A percentile compares a stretch with the other conserved stretches of the same genome.
These are phyloP conservation scores for Gyromitra esculenta DNA, from an alignment of 2,329 filamentous ascomycete species.

Conservation along the genomic window DNA sequence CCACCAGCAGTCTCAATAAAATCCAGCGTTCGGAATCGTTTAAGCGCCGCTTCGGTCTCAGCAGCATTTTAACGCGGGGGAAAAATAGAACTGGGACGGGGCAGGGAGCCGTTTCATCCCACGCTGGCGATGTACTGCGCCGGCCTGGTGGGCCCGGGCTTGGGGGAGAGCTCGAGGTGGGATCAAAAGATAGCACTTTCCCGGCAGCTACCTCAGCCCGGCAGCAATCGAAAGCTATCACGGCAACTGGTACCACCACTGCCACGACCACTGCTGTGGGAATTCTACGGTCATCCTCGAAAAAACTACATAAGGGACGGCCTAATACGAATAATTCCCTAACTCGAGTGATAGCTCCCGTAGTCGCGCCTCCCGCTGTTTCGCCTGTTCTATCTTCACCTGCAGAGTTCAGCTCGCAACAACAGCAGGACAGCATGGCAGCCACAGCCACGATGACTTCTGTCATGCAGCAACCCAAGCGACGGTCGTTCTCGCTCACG, in stretches of 20 bases:
- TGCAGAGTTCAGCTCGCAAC: constrained; percentile 16
- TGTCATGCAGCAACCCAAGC: constrained; percentile 24
- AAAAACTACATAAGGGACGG: neutral
- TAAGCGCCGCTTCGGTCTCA: constrained; percentile 48
- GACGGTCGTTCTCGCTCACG: constrained; percentile 26
- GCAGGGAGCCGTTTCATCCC: constrained; percentile 36
- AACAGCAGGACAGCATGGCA: constrained; percentile 26
- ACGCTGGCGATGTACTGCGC: constrained; percentile 28
- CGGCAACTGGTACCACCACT: neutral
- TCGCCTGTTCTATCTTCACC: constrained; percentile 17
- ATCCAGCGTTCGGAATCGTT: constrained; percentile 38
- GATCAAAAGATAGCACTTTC: constrained; percentile 35
- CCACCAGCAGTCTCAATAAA: constrained; percentile 25
- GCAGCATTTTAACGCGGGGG: constrained; percentile 38
- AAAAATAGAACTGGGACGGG: constrained; percentile 39
- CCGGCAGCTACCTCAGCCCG: constrained; percentile 12
- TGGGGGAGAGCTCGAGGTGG: constrained; percentile 13
- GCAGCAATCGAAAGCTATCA: constrained; percentile 25
- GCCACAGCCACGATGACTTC: constrained; percentile 31
- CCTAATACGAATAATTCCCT: constrained; percentile 10
- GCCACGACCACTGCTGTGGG: neutral
- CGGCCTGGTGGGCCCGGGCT: constrained; percentile 15
- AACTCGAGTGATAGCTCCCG: constrained; percentile 2
- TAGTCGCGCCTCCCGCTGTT: constrained; percentile 7
- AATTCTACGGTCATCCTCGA: neutral